Evolutionary conservation across 148 eudicot species (phyloP), one percentile per base, ranked within the genome.

Genomic region (Fallopia convolvulus): DNA sequence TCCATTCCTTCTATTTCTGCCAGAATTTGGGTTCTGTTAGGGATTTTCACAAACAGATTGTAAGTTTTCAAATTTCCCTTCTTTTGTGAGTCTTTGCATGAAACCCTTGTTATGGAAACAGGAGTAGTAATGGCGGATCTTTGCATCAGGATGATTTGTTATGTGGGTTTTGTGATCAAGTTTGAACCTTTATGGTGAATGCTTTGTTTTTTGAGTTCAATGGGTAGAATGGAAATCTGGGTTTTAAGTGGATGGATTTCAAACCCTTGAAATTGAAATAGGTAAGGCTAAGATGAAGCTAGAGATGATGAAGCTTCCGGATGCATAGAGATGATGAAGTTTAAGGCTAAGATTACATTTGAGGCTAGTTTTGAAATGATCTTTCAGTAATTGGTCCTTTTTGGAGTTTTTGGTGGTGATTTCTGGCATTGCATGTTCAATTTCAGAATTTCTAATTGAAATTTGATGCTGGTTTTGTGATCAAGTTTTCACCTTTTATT

Each of bases 31-130:
- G 53, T 20, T 73, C 33, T 8, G 32, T 21, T 20, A 26, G 13
- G 39, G 75, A 73, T 0, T 73, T 42, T 26, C 75, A 30, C 36
- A 73, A 48, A 20, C 50, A 73, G 15, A 33, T 73, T 26, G 75
- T 73, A 73, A 73, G 75, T 73, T 73, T 8, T 44, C 12, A 3
- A 8, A 10, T 42, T 68, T 14, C 17, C 10, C 21, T 4, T 6
- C 72, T 36, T 33, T 68, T 68, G 72, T 68, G 20, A 68, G 17
- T 26, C 46, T 68, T 39, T 68, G 42, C 72, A 68, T 68, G 72
- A 1, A 68, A 3, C 70, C 26, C 14, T 10, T 18, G 0, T 12
- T 44, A 44, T 6, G 47, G 47, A 44, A 44, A 6, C 61, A 20
- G 1, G 30, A 30, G 30, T 1, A 55, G 14, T n/a, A 55, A 55